Conservation (phyloP, 345 rosid species). For the Syzygium aromaticum region DNA sequence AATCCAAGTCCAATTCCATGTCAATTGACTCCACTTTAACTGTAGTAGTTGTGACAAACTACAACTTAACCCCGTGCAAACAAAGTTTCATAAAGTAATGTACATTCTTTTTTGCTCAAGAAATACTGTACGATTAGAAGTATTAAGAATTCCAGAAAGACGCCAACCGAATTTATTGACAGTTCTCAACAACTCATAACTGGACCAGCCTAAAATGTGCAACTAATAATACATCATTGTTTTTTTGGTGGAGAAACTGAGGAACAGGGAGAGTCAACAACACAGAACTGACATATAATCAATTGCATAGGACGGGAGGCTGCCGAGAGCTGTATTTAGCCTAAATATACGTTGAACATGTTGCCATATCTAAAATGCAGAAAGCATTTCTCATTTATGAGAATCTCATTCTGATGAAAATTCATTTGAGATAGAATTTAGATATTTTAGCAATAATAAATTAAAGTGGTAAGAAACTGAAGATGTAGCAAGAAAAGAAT, state of each 20-base stretch:
- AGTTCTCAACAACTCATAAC: neutral
- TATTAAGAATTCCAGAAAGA: neutral
- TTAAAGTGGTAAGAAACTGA: neutral
- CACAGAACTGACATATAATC: neutral
- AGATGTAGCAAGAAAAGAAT: neutral
- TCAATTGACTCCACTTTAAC: neutral
- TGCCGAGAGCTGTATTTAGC: neutral
- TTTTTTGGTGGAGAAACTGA: neutral
- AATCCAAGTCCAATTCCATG: neutral
- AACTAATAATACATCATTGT: neutral
- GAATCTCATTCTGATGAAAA: neutral
- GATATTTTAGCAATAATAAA: neutral
- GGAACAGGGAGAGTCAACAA: neutral
- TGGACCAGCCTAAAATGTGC: neutral
- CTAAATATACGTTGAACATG: neutral
- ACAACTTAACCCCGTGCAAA: neutral
- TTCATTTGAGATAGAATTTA: neutral
- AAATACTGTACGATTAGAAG: neutral
- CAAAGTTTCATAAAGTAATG: neutral
- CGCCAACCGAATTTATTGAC: neutral
- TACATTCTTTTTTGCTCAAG: neutral
- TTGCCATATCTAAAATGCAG: neutral
- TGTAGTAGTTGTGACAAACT: neutral
- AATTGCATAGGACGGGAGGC: neutral
- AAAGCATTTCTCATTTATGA: neutral